Base-by-base conservation (phyloP, 179 eudicot species). In the Silene vulgaris region DNA sequence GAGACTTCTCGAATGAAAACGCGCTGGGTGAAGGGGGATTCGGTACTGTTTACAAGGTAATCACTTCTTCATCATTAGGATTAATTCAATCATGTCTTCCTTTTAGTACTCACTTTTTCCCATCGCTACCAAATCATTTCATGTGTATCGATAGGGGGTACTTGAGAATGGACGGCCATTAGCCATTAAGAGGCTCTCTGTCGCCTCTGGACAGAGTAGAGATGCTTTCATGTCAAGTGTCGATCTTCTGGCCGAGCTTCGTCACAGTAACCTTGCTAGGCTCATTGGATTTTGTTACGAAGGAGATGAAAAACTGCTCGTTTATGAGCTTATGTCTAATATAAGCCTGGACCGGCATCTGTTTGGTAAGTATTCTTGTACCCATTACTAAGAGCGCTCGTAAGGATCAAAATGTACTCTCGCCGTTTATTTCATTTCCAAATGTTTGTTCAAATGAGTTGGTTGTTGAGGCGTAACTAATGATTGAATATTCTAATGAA, bases 21-120 rank as follows among this genome's bases (percentile, higher is more conserved):
- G 78, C 16, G 74, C 78, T 81, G 12, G 81, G 84, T 0, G 78
- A 81, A 63, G 84, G 84, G 29, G 84, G 81, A 1, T 81, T 81
- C 71, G 84, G 84, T 54, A 30, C 60, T 17, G 84, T 81, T 64
- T 81, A 70, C 17, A 50, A 79, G 78, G 81, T 79, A 13, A 74
- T 61, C 17, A 14, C 3, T 14, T 14, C 57, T 50, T 32, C 4
- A 2, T 52, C 59, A 14, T 1, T 40, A 40, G 2, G 17, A 2
- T 13, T 52, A 52, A 52, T 52, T 0, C 19, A 52, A 52, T 3
- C 19, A 50, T 50, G 12, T 50, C 3, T 11, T 50, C n/a, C n/a
- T 4, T 12, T 50, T 13, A 50, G 2, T 11, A 13, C 2, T 50
- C 57, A 13, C 17, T 13, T 52, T 52, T 16, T 5, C 59, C 3